phyloP scores from a whole-genome alignment of 345 rosid genomes.

The Iberis pinnata region DNA sequence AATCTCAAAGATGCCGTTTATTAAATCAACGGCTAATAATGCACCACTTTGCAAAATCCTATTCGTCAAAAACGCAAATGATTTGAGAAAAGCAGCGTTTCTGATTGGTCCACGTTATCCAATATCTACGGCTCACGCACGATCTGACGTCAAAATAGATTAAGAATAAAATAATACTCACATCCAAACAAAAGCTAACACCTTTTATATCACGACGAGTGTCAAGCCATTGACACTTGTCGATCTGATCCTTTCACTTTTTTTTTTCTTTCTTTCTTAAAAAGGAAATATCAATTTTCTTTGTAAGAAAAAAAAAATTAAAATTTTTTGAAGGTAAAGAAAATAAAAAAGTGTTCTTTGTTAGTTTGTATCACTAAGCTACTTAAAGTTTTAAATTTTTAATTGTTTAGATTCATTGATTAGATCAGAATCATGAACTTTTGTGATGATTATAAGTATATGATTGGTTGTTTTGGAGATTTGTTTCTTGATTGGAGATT shows the following conservation, averaged over 20 bases:
- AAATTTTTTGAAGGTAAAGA: conserved; percentile 18
- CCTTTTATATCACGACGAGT: conserved; percentile 66
- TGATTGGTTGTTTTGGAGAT: conserved; percentile 19
- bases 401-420: conserved; percentile 21
- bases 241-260: conserved; percentile 29
- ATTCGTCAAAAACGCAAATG: conserved; percentile 31
- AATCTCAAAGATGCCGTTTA: conserved; percentile 5
- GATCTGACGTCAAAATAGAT: conserved; percentile 16
- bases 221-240: conserved; percentile 73
- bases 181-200: conserved; percentile 23
- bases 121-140: conserved; percentile 25
- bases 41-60: conserved; percentile 29
- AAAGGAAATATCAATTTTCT: conserved; percentile 15
- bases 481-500: conserved; percentile 4
- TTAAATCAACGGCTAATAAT: conserved; percentile 32
- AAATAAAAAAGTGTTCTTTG: neutral
- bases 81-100: conserved; percentile 21
- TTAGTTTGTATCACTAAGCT: conserved; percentile 20
- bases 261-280: conserved; percentile 15
- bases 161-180: conserved; percentile 6
- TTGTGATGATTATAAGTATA: conserved; percentile 8
- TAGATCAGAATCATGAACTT: conserved; percentile 18
- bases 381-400: neutral
- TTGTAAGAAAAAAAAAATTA: neutral
- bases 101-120: conserved; percentile 53